Percentiles rank a stretch among this genome's conserved stretches.
These are phyloP conservation scores for Fusarium lyarnte DNA, from an alignment of 2,329 filamentous ascomycete genomes.

Conservation along the genomic window DNA sequence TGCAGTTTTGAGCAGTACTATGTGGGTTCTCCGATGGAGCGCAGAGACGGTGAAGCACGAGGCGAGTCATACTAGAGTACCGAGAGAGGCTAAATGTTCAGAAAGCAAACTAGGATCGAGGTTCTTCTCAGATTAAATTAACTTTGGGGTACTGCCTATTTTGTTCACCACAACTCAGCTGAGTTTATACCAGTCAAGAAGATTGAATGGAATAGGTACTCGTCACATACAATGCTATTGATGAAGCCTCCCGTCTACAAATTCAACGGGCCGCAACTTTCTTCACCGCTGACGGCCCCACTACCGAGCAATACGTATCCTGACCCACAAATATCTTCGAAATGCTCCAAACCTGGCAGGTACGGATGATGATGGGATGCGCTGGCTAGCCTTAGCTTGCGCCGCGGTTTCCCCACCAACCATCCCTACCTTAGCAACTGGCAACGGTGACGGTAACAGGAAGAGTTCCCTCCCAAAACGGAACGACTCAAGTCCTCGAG, in stretches of 20 bases:
- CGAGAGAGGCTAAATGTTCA: neutral
- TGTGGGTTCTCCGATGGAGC: constrained; percentile 11
- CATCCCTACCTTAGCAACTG: constrained; percentile 26
- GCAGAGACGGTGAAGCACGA: constrained; percentile 17
- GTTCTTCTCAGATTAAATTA: neutral
- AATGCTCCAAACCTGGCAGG: constrained; percentile 25
- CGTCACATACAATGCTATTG: neutral
- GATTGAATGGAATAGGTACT: neutral
- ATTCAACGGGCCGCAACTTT: neutral
- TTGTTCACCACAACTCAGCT: neutral
- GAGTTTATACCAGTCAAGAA: neutral
- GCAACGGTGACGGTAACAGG: constrained; percentile 18
- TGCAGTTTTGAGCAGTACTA: neutral
- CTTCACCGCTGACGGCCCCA: constrained; percentile 17
- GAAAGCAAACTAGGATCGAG: neutral
- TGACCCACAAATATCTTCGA: neutral
- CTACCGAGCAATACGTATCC: constrained; percentile 2
- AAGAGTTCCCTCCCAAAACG: constrained; percentile 7
- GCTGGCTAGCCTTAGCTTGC: constrained; percentile 15
- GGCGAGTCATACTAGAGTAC: constrained; percentile 2
- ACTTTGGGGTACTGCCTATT: neutral
- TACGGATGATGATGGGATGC: constrained; percentile 21
- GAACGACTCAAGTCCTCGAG: neutral
- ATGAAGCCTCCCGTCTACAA: neutral
- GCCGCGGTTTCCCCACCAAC: constrained; percentile 37